Evolutionary conservation across 2,329 filamentous ascomycete genomes (phyloP), one percentile per base, ranked within the genome.

Genomic region (Sarocladium oryzae): DNA sequence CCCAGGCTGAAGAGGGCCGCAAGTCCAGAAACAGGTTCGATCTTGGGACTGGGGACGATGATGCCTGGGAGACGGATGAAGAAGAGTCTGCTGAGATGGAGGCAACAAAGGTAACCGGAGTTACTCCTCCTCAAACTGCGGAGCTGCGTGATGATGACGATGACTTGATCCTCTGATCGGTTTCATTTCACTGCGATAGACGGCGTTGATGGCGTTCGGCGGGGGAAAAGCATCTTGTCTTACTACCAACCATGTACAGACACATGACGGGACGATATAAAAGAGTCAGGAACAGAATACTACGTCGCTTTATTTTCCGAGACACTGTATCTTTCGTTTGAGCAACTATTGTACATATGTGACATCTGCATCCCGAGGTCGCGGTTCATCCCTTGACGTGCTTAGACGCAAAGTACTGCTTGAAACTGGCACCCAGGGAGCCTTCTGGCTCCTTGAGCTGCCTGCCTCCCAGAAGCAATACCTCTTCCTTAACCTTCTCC

Each of bases 401-500:
- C 37, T 55, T 57, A n/a, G 51, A 21, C 21, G 50, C 73, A 20
- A 74, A 62, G 40, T 26, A 28, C 56, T 70, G 68, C 38, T 62
- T 66, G 3, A 43, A 26, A 8, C n/a, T 24, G 10, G 15, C 36
- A 40, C 72, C 71, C 6, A 77, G 23, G 49, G 66, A 62, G 15
- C 78, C 79, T 24, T 75, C 69, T 55, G 70, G 62, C 4, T 56
- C 54, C 62, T 73, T 75, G 49, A 59, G 61, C 66, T 79, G 73
- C 57, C 62, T 74, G 52, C 66, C 73, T 0, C 66, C 69, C 13
- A 61, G 52, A 13, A 60, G 60, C 41, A 66, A 63, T 10, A 68
- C 55, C 41, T 58, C 58, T 15, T 70, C 69, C 53, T 59, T 56
- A 7, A 77, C 60, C 43, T 56, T 63, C 41, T 54, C 56, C 24